A percentile compares a stretch with the other conserved stretches of the same genome.
These are phyloP conservation scores for Wickerhamomyces hampshirensis DNA, from an alignment of 805 yeast species.

Conservation along the genomic window DNA sequence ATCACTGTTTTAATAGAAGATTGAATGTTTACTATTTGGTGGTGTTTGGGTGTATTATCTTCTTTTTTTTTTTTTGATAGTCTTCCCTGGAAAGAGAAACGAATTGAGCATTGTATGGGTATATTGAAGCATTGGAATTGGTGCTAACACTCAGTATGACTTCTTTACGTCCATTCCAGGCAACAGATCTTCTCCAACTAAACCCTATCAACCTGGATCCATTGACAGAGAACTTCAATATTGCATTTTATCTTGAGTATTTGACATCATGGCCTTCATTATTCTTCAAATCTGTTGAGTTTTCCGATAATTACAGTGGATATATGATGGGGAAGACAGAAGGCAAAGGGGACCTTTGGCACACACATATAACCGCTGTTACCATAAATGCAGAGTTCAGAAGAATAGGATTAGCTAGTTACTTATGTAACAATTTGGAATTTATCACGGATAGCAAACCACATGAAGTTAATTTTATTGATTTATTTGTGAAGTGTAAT, in stretches of 20 bases:
- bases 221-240: slow-evolving; percentile 85
- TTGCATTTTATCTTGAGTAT: slow-evolving; percentile 80
- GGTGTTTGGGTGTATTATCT: not conserved
- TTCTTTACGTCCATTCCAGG: slow-evolving; percentile 80
- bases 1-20: too few species aligned
- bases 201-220: slow-evolving; percentile 82
- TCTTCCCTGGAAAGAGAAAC: not conserved
- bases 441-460: slow-evolving; percentile 73
- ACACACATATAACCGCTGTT: slow-evolving; percentile 94
- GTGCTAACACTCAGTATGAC: slow-evolving; percentile 52
- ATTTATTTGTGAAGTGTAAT: slow-evolving; percentile 85
- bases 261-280: slow-evolving; percentile 83
- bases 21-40: not conserved
- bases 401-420: slow-evolving; percentile 80
- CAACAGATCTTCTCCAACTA: slow-evolving; percentile 71
- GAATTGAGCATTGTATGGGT: too few species aligned
- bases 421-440: slow-evolving; percentile 69
- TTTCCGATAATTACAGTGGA: slow-evolving; percentile 42
- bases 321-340: slow-evolving; percentile 97
- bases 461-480: slow-evolving; percentile 78
- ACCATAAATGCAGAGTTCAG: slow-evolving; percentile 81
- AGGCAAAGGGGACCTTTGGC: slow-evolving; percentile 85
- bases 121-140: too few species aligned
- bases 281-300: slow-evolving; percentile 68
- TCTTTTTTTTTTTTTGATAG: not conserved